Conservation (phyloP, 2,329 filamentous ascomycete species). For the Aspergillus nomiae region DNA sequence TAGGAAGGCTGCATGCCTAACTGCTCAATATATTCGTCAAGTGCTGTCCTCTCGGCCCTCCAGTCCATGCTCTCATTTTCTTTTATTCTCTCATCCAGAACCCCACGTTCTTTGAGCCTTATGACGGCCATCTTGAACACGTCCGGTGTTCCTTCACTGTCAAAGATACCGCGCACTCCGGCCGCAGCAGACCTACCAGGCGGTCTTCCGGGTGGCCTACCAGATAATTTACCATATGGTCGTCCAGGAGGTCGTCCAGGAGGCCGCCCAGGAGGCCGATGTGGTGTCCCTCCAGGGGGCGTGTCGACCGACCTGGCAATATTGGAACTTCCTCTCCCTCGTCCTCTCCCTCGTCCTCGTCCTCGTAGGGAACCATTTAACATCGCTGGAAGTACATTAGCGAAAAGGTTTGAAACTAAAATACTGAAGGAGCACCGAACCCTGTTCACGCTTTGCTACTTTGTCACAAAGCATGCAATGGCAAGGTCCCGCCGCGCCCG, state of each 20-base stretch:
- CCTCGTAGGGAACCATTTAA: background rate
- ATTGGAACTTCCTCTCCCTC: slow-evolving; percentile 3
- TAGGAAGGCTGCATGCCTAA: slow-evolving; percentile 51
- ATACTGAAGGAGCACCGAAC: background rate
- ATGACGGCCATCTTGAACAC: slow-evolving; percentile 54
- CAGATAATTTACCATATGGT: no score
- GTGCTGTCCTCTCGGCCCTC: slow-evolving; percentile 51
- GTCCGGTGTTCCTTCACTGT: slow-evolving; percentile 58
- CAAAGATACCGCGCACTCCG: slow-evolving; percentile 23
- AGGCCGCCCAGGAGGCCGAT: background rate
- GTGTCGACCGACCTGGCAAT: background rate
- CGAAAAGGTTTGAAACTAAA: background rate
- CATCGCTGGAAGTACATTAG: background rate
- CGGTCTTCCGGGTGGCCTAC: slow-evolving; percentile 15
- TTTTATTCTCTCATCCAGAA: slow-evolving; percentile 48
- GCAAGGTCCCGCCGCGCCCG: slow-evolving; percentile 48
- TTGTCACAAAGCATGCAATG: slow-evolving; percentile 52
- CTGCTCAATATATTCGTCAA: slow-evolving; percentile 46
- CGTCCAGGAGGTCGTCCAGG: slow-evolving; percentile 5
- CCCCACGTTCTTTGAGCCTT: slow-evolving; percentile 46
- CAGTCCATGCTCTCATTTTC: slow-evolving; percentile 60
- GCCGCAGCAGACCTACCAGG: slow-evolving; percentile 13
- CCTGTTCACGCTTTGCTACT: slow-evolving; percentile 18
- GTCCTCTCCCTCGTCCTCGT: slow-evolving; percentile 1
- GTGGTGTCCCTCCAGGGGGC: background rate